Percentiles rank a stretch among this genome's conserved stretches.
Evolutionary conservation across 2,329 filamentous ascomycete species (phyloP).

Genomic region (Fusarium succisae): DNA sequence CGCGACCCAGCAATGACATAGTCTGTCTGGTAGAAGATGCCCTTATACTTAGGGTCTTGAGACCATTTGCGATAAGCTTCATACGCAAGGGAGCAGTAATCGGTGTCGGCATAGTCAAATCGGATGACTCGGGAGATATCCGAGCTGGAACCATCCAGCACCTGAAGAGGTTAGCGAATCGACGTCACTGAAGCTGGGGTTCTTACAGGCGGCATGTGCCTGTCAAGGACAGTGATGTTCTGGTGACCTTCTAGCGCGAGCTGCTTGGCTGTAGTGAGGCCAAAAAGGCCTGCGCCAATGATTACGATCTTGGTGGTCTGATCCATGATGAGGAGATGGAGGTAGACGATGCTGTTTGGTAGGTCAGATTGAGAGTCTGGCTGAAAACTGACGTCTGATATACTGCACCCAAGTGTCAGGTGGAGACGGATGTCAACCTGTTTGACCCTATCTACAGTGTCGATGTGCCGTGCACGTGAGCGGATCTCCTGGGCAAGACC

Average conservation of each 20-base stretch:
- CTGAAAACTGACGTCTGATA: background rate
- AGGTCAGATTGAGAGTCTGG: background rate
- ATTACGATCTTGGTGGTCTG: slow-evolving; percentile 36
- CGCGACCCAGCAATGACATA: slow-evolving; percentile 15
- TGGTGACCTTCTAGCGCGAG: slow-evolving; percentile 42
- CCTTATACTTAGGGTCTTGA: slow-evolving; percentile 15
- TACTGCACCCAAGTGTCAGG: background rate
- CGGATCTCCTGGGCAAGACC: background rate
- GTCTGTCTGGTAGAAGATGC: slow-evolving; percentile 10
- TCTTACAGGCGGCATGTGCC: slow-evolving; percentile 45
- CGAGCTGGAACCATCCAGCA: slow-evolving; percentile 47
- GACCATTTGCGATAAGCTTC: slow-evolving; percentile 30
- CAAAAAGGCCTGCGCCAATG: slow-evolving; percentile 47
- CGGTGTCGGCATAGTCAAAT: slow-evolving; percentile 68
- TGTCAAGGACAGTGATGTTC: slow-evolving; percentile 48
- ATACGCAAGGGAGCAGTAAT: slow-evolving; percentile 66
- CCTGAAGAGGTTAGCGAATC: slow-evolving; percentile 4
- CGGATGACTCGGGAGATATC: slow-evolving; percentile 51
- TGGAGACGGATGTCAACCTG: background rate
- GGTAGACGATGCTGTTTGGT: background rate
- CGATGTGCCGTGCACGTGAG: slow-evolving; percentile 11
- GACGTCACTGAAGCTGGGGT: background rate
- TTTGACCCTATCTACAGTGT: background rate
- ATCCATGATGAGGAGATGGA: slow-evolving; percentile 6
- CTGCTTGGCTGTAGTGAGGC: slow-evolving; percentile 43